A percentile compares a stretch with the other conserved stretches of the same genome.
phyloP scores from a whole-genome alignment of 208 protist genomes.

The Histomonas meleagridis region DNA sequence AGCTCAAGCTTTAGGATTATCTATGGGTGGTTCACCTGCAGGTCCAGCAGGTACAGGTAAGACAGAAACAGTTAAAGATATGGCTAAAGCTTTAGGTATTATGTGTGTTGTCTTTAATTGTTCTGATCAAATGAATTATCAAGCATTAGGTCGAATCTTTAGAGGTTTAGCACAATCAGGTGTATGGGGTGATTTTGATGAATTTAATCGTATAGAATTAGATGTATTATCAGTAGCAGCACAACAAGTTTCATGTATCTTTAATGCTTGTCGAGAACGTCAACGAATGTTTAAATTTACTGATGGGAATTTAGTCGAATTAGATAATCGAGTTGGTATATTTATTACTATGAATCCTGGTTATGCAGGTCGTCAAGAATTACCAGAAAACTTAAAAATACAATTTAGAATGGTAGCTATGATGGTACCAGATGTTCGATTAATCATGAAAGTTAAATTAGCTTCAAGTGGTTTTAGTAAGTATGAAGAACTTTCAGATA shows the following conservation, averaged over 20 bases:
- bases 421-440: slow-evolving; percentile 91
- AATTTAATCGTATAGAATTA: slow-evolving; percentile 72
- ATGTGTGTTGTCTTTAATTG: slow-evolving; percentile 74
- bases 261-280: slow-evolving; percentile 56
- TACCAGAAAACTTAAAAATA: slow-evolving; percentile 92
- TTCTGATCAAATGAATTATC: slow-evolving; percentile 67
- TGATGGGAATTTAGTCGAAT: slow-evolving; percentile 54
- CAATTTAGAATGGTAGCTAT: slow-evolving; percentile 89
- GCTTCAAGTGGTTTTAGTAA: slow-evolving; percentile 63
- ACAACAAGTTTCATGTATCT: slow-evolving; percentile 61
- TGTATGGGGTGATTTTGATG: slow-evolving; percentile 73
- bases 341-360: slow-evolving; percentile 97
- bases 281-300: slow-evolving; percentile 61
- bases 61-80: slow-evolving; percentile 74
- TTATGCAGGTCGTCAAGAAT: slow-evolving; percentile 87
- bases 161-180: slow-evolving; percentile 68
- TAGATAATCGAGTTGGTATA: slow-evolving; percentile 66
- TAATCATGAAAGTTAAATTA: slow-evolving; percentile 79
- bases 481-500: slow-evolving; percentile 59
- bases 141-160: slow-evolving; percentile 64
- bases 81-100: slow-evolving; percentile 65
- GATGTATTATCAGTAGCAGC: slow-evolving; percentile 69
- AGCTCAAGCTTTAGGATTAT: slow-evolving; percentile 65
- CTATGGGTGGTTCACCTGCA: slow-evolving; percentile 63
- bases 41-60: slow-evolving; percentile 73